phyloP scores from a whole-genome alignment of 805 yeast species.

The Saccharomycopsis schoenii region DNA sequence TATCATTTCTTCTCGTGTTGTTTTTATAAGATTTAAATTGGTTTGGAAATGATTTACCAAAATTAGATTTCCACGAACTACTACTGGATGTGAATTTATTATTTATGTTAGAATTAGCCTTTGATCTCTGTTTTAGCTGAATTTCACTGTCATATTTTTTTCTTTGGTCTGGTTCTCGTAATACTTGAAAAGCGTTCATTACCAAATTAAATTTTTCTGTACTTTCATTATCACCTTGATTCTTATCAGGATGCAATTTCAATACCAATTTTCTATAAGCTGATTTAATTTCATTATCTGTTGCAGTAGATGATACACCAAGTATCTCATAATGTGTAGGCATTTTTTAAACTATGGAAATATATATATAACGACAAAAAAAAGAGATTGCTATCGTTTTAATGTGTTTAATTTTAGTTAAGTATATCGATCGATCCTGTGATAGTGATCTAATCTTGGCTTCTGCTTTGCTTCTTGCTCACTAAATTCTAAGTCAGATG shows the following conservation, averaged over 20 bases:
- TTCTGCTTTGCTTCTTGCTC: background rate
- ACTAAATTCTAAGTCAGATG: background rate
- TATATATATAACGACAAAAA: background rate
- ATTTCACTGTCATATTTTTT: constrained; percentile 10
- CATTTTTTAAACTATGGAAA: background rate
- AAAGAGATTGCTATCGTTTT: background rate
- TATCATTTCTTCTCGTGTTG: background rate
- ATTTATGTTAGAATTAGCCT: background rate
- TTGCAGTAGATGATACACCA: constrained; percentile 30
- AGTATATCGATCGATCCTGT: too few species aligned
- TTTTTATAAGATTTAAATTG: constrained; percentile 2
- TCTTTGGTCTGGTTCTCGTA: constrained; percentile 13
- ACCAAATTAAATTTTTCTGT: constrained; percentile 18
- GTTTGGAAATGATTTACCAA: background rate
- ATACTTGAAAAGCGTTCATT: constrained; percentile 13
- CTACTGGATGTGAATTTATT: background rate
- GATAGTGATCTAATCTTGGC: too few species aligned
- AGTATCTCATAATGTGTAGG: constrained; percentile 44
- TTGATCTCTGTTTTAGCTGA: background rate
- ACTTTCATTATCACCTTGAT: constrained; percentile 32
- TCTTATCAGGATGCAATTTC: constrained; percentile 73
- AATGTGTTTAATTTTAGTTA: background rate
- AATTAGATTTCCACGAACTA: background rate
- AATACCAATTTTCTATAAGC: constrained; percentile 72
- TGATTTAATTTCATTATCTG: constrained; percentile 44